phyloP scores from a whole-genome alignment of 2,329 filamentous ascomycete genomes.

The Thielaviopsis musarum region DNA sequence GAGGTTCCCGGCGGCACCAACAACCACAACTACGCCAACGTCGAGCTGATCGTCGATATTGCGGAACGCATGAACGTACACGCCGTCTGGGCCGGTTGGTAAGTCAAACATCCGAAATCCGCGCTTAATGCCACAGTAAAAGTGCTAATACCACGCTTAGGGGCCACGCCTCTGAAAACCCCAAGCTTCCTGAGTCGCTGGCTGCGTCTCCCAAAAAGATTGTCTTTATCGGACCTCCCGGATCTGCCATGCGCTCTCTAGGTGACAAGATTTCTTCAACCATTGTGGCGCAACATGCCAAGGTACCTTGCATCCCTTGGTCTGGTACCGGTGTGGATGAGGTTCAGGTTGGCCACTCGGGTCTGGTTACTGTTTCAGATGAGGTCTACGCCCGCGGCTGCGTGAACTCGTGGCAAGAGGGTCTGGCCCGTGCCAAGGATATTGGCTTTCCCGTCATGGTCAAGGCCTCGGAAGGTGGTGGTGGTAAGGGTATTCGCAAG shows the following conservation, averaged over 20 bases:
- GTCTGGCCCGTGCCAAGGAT: slow-evolving; percentile 65
- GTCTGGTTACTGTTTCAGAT: slow-evolving; percentile 84
- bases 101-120: slow-evolving; percentile 22
- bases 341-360: slow-evolving; percentile 61
- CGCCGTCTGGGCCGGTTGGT: slow-evolving; percentile 98
- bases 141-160: slow-evolving; percentile 24
- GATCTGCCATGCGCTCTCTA: slow-evolving; percentile 95
- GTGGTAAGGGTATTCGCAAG: slow-evolving; percentile 98
- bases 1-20: slow-evolving; percentile 97
- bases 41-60: slow-evolving; percentile 96
- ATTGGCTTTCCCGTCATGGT: slow-evolving; percentile 99
- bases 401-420: slow-evolving; percentile 77
- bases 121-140: neutral
- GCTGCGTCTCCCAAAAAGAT: slow-evolving; percentile 97
- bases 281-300: slow-evolving; percentile 92
- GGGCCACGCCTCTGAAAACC: slow-evolving; percentile 98
- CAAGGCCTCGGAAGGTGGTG: slow-evolving; percentile 98
- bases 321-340: slow-evolving; percentile 81
- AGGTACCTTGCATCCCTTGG: slow-evolving; percentile 98
- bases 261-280: slow-evolving; percentile 99
- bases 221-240: slow-evolving; percentile 94
- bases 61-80: slow-evolving; percentile 98
- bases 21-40: slow-evolving; percentile 99
- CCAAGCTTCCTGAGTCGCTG: slow-evolving; percentile 87
- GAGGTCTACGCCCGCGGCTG: slow-evolving; percentile 80